Conservation (phyloP, 1,284 basidiomycete genomes). For the Schizophyllum commune region DNA sequence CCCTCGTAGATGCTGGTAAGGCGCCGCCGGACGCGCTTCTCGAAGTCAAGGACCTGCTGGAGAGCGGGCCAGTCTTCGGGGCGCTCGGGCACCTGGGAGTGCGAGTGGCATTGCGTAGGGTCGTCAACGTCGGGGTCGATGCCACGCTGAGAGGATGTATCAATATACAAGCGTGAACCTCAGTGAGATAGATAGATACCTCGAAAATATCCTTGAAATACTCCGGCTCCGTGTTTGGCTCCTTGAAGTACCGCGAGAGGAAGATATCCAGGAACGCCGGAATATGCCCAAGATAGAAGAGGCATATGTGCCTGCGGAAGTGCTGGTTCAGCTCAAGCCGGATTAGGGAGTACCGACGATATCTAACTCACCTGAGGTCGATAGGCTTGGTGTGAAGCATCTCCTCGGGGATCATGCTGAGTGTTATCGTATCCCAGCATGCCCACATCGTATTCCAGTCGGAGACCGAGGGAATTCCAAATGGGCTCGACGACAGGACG, state of each 20-base stretch:
- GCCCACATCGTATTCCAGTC: conserved; percentile 88
- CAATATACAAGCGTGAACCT: neutral
- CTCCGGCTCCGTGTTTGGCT: conserved; percentile 78
- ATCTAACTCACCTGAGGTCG: conserved; percentile 42
- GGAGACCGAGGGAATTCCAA: conserved; percentile 63
- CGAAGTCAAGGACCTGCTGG: conserved; percentile 70
- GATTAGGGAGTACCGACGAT: neutral
- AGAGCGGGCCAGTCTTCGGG: conserved; percentile 86
- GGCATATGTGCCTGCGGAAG: conserved; percentile 9
- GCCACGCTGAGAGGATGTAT: conserved; percentile 56
- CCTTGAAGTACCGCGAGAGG: conserved; percentile 66
- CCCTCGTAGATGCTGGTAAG: conserved; percentile 69
- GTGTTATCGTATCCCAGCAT: conserved; percentile 84
- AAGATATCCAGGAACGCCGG: conserved; percentile 90
- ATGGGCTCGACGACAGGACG: conserved; percentile 30
- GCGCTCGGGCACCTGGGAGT: conserved; percentile 80
- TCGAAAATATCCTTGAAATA: conserved; percentile 86
- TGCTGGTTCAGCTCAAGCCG: neutral
- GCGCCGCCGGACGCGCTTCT: conserved; percentile 65
- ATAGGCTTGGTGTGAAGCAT: conserved; percentile 93
- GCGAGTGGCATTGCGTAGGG: conserved; percentile 76
- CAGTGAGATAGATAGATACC: conserved; percentile 27
- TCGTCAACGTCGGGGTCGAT: conserved; percentile 95
- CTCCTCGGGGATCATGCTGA: conserved; percentile 79
- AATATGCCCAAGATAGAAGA: conserved; percentile 84